Conservation (phyloP, 108 stramenopile species). For the Pseudonitzschia multiseries region DNA sequence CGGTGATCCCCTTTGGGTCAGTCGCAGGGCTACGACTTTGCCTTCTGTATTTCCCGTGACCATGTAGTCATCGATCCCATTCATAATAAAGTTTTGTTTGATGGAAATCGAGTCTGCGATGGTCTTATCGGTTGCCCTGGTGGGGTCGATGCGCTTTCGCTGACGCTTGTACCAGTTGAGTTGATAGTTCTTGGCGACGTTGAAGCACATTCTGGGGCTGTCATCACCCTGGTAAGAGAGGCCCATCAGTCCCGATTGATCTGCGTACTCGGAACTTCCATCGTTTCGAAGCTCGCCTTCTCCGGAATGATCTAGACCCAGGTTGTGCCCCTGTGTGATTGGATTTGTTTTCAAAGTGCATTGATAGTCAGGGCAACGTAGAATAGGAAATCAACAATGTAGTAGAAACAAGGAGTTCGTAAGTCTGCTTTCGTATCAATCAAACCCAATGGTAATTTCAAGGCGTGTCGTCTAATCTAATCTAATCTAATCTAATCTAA, state of each 20-base stretch:
- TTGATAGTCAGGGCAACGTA: too few relatives aligned
- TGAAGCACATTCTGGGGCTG: constrained; percentile 50
- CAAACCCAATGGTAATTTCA: too few relatives aligned
- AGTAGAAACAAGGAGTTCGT: too few relatives aligned
- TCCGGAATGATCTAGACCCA: constrained; percentile 47
- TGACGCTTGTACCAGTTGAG: constrained; percentile 50
- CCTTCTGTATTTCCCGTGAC: background rate
- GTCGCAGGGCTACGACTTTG: background rate
- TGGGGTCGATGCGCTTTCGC: background rate
- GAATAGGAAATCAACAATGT: too few relatives aligned
- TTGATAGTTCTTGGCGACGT: constrained; percentile 51
- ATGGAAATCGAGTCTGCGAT: background rate
- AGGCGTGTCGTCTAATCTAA: too few relatives aligned
- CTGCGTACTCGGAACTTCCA: background rate
- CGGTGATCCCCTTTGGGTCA: background rate
- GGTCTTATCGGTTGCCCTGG: background rate
- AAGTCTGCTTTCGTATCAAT: too few relatives aligned
- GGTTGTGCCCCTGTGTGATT: constrained; percentile 35
- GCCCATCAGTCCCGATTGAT: constrained; percentile 29
- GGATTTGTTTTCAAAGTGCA: too few relatives aligned
- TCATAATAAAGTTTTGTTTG: background rate
- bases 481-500: too few relatives aligned
- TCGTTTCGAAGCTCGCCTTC: constrained; percentile 20
- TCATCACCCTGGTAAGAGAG: background rate
- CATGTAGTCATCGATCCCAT: background rate